phyloP scores from a whole-genome alignment of 176 grass and related monocot species.

The Bonia amplexicaulis region DNA sequence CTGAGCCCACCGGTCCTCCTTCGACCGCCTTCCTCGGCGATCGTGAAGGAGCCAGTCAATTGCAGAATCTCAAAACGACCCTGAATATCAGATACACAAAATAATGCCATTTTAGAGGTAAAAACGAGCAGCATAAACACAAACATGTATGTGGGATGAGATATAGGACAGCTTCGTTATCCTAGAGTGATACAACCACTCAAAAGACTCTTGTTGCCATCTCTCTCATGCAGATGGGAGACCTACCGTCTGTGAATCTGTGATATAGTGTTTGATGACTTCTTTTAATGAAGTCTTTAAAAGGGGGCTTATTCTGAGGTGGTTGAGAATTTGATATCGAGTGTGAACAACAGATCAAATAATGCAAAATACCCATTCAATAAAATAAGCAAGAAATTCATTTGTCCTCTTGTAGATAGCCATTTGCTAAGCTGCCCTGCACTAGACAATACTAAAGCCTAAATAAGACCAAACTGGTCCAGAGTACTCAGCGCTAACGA shows the following conservation, averaged over 20 bases:
- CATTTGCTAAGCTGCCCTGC: neutral
- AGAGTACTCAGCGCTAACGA: neutral
- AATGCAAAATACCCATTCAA: neutral
- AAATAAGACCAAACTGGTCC: neutral
- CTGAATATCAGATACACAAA: constrained; percentile 31
- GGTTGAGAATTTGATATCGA: neutral
- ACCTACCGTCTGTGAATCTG: neutral
- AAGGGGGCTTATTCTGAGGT: neutral
- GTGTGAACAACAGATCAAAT: neutral
- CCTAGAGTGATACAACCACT: neutral
- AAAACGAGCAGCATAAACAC: neutral
- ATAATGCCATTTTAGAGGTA: neutral
- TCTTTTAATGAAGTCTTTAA: neutral
- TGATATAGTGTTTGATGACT: neutral
- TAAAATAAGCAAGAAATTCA: neutral
- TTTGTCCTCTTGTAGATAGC: neutral
- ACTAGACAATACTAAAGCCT: neutral
- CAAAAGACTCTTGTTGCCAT: neutral
- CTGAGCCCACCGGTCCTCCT: constrained; percentile 85
- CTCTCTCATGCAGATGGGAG: neutral
- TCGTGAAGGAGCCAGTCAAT: constrained; percentile 81
- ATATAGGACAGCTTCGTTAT: neutral
- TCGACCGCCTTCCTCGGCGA: constrained; percentile 61
- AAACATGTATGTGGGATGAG: neutral
- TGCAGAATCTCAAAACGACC: constrained; percentile 87